phyloP scores from a whole-genome alignment of 2,329 filamentous ascomycete species.

The Aspergillus candidus region DNA sequence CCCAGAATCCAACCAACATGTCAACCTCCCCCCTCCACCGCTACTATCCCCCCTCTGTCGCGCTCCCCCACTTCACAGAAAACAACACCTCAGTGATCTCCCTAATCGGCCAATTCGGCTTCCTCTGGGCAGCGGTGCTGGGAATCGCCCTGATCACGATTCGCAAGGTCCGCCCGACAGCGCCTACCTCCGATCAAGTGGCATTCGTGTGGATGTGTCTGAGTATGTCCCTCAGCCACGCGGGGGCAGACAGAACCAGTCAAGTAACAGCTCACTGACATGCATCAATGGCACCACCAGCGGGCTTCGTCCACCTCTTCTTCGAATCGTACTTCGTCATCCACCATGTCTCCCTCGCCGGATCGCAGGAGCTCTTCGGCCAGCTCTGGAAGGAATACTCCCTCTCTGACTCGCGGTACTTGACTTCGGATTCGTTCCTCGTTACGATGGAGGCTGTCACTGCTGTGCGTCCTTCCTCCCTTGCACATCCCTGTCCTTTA shows the following conservation, averaged over 20 bases:
- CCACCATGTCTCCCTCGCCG: constrained; percentile 55
- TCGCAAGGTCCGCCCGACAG: constrained; percentile 43
- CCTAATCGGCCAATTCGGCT: constrained; percentile 54
- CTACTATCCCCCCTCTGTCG: constrained; percentile 58
- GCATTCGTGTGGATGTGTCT: constrained; percentile 65
- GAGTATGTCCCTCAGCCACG: constrained; percentile 43
- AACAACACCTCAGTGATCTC: constrained; percentile 54
- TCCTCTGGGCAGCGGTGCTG: constrained; percentile 51
- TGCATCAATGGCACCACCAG: neutral
- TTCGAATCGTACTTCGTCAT: constrained; percentile 72
- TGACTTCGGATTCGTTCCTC: constrained; percentile 72
- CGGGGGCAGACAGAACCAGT: too few species aligned
- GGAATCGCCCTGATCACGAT: constrained; percentile 47
- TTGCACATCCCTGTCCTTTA: neutral
- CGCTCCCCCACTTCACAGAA: constrained; percentile 53
- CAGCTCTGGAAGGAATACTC: constrained; percentile 90
- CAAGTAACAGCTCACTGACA: too few species aligned
- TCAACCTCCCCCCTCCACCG: constrained; percentile 42
- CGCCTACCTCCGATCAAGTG: constrained; percentile 48
- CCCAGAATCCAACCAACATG: neutral
- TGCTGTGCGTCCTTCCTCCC: constrained; percentile 46
- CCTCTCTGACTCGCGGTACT: constrained; percentile 74
- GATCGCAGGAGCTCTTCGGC: constrained; percentile 62
- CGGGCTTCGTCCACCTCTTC: constrained; percentile 53
- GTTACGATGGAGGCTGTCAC: constrained; percentile 78